Evolutionary conservation across 371 early-diverging fungal genomes (phyloP), one percentile per base, ranked within the genome.

Genomic region (Mucor saturninus): DNA sequence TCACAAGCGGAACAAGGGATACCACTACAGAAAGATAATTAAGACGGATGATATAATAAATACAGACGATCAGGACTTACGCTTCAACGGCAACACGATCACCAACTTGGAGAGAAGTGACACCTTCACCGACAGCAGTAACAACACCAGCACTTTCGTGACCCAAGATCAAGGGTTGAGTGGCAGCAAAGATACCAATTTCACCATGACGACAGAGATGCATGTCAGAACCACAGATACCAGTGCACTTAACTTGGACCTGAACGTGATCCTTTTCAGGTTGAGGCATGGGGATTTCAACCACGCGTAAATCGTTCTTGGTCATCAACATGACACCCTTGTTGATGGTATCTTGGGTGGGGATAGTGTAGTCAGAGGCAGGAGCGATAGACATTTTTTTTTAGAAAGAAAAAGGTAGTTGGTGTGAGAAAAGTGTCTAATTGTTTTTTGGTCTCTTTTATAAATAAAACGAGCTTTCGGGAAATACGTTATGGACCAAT

Each of bases 41-140:
- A 21, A 21, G 21, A 21, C 21, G 21, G 21, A 50, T 48, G 40
- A 32, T 31, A 58, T 4, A 11, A 43, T n/a, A 43, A 43, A 43
- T n/a, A 43, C 6, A 42, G 42, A 13, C 42, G 42, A 4, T 4
- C 14, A 42, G 42, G 6, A 65, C 72, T 72, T 75, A 75, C 75
- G 73, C 69, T 64, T 75, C 75, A n/a, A 75, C 61, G 49, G 83
- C 84, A 46, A 84, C 86, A 13, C 72, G 54, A 65, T 76, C 73
- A 60, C 78, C 86, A 45, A 83, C 71, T 45, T 71, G 68, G 38
- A 83, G 59, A 28, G 65, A 55, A 9, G 62, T 74, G n/a, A 77
- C 76, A 51, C 59, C 62, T 50, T 70, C 65, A 8, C 77, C 77
- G 7, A 77, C 14, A 13, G 71, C 74, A 28, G 74, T 64, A 6